Percentiles rank a stretch among this genome's conserved stretches.
Conservation (phyloP, 768 basidiomycete genomes). For the Trametes maxima region DNA sequence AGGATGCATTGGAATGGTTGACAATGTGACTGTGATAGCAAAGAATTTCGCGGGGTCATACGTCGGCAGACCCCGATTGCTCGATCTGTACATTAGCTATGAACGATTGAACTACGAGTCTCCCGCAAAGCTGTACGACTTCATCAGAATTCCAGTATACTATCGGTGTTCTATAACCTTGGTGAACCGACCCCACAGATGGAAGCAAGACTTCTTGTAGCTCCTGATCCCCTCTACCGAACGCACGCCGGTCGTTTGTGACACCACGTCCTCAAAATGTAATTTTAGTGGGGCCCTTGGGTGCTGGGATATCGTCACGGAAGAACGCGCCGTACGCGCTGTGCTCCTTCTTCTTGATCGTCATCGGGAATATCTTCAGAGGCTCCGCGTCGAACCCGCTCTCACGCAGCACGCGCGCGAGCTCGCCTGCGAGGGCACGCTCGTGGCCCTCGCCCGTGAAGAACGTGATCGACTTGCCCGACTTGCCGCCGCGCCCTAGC, state of each 20-base stretch:
- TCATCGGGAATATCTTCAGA: constrained; percentile 89
- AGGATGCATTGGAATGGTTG: too few species aligned
- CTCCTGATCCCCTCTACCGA: neutral
- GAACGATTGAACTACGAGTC: too few species aligned
- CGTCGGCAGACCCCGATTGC: too few species aligned
- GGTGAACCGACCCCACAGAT: too few species aligned
- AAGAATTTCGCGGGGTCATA: too few species aligned
- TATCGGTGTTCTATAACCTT: too few species aligned
- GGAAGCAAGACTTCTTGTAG: neutral
- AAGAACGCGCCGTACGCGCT: constrained; percentile 88
- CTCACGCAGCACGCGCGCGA: constrained; percentile 88
- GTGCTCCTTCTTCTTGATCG: constrained; percentile 96
- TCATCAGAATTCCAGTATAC: too few species aligned
- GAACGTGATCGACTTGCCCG: constrained; percentile 92
- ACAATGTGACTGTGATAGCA: too few species aligned
- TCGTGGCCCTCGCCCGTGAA: constrained; percentile 94
- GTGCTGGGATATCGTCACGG: constrained; percentile 63
- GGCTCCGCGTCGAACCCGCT: constrained; percentile 78
- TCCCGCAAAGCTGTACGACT: too few species aligned
- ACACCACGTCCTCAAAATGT: constrained; percentile 48
- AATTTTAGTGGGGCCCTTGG: constrained; percentile 74
- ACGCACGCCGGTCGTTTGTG: neutral
- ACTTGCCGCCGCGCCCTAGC: constrained; percentile 84
- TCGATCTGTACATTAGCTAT: too few species aligned
- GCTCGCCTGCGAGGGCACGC: constrained; percentile 84